A percentile compares a stretch with the other conserved stretches of the same genome.
phyloP scores from a whole-genome alignment of 441 rosid genomes.

The Eruca vesicaria region DNA sequence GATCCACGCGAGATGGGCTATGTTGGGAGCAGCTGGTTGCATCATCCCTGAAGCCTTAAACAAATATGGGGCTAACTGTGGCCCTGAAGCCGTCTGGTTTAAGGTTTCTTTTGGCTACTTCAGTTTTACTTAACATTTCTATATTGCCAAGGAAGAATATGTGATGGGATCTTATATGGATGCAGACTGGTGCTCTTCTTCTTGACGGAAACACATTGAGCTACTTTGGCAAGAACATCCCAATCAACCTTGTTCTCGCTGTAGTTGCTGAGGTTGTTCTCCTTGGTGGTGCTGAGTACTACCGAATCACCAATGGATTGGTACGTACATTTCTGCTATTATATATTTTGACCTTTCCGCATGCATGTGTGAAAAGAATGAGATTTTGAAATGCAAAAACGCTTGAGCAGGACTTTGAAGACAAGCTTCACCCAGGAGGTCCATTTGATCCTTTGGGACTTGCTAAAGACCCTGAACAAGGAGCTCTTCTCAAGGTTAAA shows the following conservation, averaged over 20 bases:
- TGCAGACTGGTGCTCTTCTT: conserved; percentile 93
- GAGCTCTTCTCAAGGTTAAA: too few relatives aligned
- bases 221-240: conserved; percentile 89
- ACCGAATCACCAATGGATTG: conserved; percentile 89
- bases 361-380: too few relatives aligned
- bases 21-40: conserved; percentile 96
- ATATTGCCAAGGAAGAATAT: background rate
- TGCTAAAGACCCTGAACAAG: too few relatives aligned
- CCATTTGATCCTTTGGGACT: too few relatives aligned
- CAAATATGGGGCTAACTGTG: conserved; percentile 98
- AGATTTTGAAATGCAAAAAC: too few relatives aligned
- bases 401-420: too few relatives aligned
- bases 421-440: too few relatives aligned
- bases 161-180: background rate
- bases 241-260: conserved; percentile 80
- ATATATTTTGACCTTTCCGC: too few relatives aligned
- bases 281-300: conserved; percentile 95
- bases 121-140: background rate
- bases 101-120: conserved; percentile 51
- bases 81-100: conserved; percentile 99
- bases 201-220: conserved; percentile 93
- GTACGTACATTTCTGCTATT: conserved; percentile 38
- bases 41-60: conserved; percentile 94
- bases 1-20: conserved; percentile 96
- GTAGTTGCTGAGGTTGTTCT: conserved; percentile 85